Evolutionary conservation across 2,329 filamentous ascomycete species (phyloP).

Genomic region (Fusarium vanettenii): DNA sequence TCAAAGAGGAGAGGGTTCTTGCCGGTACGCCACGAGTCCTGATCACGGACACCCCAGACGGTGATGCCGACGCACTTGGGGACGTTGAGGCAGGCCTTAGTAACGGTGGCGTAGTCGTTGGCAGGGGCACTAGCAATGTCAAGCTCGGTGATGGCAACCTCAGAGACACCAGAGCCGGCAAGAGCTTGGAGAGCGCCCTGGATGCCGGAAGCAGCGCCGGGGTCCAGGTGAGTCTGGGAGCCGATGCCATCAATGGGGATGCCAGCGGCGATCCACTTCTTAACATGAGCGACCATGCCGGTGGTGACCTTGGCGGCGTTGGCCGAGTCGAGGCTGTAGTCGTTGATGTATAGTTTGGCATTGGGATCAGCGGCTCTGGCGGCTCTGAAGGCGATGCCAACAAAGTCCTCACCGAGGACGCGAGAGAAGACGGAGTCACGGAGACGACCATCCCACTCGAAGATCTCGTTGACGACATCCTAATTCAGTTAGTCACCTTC

Average conservation of each 20-base stretch:
- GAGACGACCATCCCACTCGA: constrained; percentile 64
- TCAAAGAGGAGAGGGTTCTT: not conserved
- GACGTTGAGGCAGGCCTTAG: constrained; percentile 68
- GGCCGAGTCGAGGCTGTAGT: constrained; percentile 74
- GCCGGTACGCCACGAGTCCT: not conserved
- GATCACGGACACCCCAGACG: constrained; percentile 67
- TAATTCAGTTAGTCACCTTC: not conserved
- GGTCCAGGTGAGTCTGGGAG: constrained; percentile 52
- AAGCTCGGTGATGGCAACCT: constrained; percentile 75
- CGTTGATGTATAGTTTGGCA: constrained; percentile 81
- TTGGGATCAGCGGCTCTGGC: constrained; percentile 74
- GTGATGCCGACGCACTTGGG: constrained; percentile 74
- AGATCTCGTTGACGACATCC: constrained; percentile 75
- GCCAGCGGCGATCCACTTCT: constrained; percentile 71
- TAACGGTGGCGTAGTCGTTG: constrained; percentile 68
- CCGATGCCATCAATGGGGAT: constrained; percentile 57
- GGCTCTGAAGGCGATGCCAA: constrained; percentile 76
- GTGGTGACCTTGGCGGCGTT: constrained; percentile 68
- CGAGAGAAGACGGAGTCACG: constrained; percentile 73
- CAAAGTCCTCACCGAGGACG: constrained; percentile 76
- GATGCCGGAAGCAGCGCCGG: constrained; percentile 62
- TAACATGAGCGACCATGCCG: constrained; percentile 68
- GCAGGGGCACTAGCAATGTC: constrained; percentile 70
- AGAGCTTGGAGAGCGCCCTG: constrained; percentile 63
- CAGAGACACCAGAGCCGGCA: constrained; percentile 61